phyloP scores from a whole-genome alignment of 257 asterid species.

The Scutellaria baicalensis region DNA sequence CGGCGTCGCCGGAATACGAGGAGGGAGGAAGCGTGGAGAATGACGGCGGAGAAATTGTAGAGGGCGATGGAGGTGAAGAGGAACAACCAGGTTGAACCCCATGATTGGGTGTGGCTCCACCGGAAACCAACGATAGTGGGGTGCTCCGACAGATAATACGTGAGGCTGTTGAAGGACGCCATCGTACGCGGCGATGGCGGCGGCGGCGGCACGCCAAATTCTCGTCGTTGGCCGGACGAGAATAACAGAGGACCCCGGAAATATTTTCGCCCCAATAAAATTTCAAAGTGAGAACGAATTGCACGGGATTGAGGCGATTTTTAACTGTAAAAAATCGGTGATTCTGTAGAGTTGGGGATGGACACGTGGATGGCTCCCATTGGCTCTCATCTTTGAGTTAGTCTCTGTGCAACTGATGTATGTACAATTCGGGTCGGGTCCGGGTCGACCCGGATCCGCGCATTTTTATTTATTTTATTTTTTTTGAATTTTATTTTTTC shows the following conservation, averaged over 20 bases:
- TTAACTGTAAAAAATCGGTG: background rate
- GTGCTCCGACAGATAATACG: conserved; percentile 57
- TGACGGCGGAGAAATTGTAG: conserved; percentile 34
- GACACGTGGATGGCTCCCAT: background rate
- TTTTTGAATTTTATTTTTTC: too few relatives aligned
- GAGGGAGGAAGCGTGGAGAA: conserved; percentile 37
- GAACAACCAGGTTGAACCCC: conserved; percentile 72
- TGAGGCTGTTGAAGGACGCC: conserved; percentile 21
- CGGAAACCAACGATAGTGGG: conserved; percentile 66
- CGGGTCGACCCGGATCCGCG: too few relatives aligned
- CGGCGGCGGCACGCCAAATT: conserved; percentile 3
- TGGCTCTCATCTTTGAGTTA: background rate
- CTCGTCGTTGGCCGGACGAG: conserved; percentile 6
- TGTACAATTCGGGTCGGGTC: too few relatives aligned
- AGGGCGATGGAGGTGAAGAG: conserved; percentile 52
- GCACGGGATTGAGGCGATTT: background rate
- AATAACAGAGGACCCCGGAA: background rate
- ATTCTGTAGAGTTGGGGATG: background rate
- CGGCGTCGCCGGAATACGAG: conserved; percentile 41
- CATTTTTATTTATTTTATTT: too few relatives aligned
- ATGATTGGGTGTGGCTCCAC: conserved; percentile 55
- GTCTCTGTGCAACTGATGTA: too few relatives aligned
- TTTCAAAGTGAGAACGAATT: background rate
- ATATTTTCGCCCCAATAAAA: background rate
- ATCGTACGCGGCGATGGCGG: conserved; percentile 8